These are phyloP conservation scores for Dactylorhiza incarnata DNA, from an alignment of 106 monocot genomes.

Conservation along the genomic window DNA sequence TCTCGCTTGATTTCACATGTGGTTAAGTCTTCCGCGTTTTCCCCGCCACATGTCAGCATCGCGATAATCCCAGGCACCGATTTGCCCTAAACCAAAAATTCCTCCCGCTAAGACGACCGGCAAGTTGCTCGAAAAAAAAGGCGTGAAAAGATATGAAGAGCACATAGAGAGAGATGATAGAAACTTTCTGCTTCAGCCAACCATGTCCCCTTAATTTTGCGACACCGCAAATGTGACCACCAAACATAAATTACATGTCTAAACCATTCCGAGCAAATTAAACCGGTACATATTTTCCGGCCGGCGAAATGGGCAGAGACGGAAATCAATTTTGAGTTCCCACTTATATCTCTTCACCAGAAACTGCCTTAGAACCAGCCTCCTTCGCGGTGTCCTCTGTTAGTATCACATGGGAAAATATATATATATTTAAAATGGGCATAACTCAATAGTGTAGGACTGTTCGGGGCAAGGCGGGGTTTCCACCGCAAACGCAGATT, in stretches of 20 bases:
- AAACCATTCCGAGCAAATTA: background rate
- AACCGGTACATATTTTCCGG: background rate
- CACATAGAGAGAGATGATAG: no score
- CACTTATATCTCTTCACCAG: background rate
- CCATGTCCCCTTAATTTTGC: background rate
- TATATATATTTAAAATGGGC: background rate
- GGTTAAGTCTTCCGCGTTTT: no score
- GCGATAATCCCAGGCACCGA: no score
- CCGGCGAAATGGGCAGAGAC: background rate
- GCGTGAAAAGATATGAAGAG: no score
- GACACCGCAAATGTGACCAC: background rate
- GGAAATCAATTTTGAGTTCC: background rate
- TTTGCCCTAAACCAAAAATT: no score
- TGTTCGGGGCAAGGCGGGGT: no score
- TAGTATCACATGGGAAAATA: background rate
- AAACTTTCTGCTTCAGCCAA: background rate
- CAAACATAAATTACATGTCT: background rate
- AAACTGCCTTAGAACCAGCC: background rate
- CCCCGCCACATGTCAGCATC: no score
- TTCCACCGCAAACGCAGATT: no score
- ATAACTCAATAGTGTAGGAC: no score
- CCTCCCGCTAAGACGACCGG: no score
- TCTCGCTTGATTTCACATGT: no score
- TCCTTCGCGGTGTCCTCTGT: constrained; percentile 1
- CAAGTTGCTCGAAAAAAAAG: no score